phyloP scores from a whole-genome alignment of 768 basidiomycete genomes.

The Termitomyces sp. region DNA sequence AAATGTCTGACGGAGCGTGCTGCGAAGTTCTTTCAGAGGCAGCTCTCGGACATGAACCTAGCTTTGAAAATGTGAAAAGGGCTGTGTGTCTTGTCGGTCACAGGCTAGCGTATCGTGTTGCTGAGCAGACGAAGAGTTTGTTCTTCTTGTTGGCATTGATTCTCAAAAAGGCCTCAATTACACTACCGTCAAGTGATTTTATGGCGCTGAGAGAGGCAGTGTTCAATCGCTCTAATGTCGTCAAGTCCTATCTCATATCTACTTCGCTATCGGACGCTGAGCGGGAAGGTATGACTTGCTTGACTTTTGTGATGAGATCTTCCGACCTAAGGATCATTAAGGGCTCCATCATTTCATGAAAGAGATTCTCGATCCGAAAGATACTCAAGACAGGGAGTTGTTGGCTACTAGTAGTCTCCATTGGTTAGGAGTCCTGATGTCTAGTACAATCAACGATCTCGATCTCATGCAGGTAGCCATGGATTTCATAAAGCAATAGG shows the following conservation, averaged over 20 bases:
- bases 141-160: slow-evolving; percentile 35
- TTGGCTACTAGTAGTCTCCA: slow-evolving; percentile 32
- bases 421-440: slow-evolving; percentile 29
- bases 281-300: slow-evolving; percentile 26
- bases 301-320: not conserved
- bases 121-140: slow-evolving; percentile 22
- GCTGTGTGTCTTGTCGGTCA: slow-evolving; percentile 34
- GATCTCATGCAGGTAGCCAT: slow-evolving; percentile 1
- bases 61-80: slow-evolving; percentile 25
- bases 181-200: slow-evolving; percentile 24
- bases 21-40: slow-evolving; percentile 29
- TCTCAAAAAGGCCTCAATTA: slow-evolving; percentile 19
- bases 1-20: slow-evolving; percentile 20
- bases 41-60: slow-evolving; percentile 21
- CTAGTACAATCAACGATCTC: not conserved
- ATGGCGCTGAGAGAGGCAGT: slow-evolving; percentile 31
- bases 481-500: not conserved
- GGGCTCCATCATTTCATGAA: slow-evolving; percentile 37
- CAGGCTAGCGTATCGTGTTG: slow-evolving; percentile 17
- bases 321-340: slow-evolving; percentile 17
- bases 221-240: slow-evolving; percentile 24
- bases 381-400: slow-evolving; percentile 30
- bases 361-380: slow-evolving; percentile 28
- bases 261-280: slow-evolving; percentile 17
- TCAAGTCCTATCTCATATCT: slow-evolving; percentile 30